Base-by-base conservation (phyloP, 2,329 filamentous ascomycete species). In the Fusarium napiforme region DNA sequence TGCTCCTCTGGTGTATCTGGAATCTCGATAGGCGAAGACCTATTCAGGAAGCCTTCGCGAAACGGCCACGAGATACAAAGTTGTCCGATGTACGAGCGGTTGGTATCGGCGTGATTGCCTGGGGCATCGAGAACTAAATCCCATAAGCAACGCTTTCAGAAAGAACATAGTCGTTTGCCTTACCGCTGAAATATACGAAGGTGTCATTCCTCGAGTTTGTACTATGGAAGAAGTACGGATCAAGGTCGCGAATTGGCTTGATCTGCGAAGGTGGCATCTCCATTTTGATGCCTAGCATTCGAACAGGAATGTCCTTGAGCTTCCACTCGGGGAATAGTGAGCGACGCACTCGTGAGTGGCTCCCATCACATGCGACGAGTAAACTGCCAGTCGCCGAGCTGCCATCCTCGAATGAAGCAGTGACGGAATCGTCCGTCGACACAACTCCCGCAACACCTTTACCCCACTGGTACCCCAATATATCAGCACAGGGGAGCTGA, bases 221-320 rank as follows among this genome's bases (percentile, higher is more conserved):
- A 1, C 88, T 88, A 57, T 90, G 87, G 26, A 90, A 82, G 56
- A 90, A 87, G 46, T 85, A 87, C 0, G 88, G 85, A 60, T 90
- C 88, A 1, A 89, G 82, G 4, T 79, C 79, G 10, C 81, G 80
- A 6, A 88, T 80, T 0, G 83, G 82, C 2, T 79, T 77, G 23
- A 86, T 82, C 43, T 87, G 78, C 21, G 83, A 80, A 1, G 81
- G 77, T 0, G 83, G 80, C 39, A 86, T 83, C 1, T 82, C 72
- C 11, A 85, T 74, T 46, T 83, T 86, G 15, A 84, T 81, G 5
- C 88, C 87, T 4, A 89, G 78, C 50, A 88, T 76, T 37, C 85
- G 81, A 7, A 89, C 81, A 3, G 87, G 87, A 14, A 90, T 78
- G 9, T 82, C 77, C 36, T 83, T 75, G 39, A 81, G 84, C 30